Conservation (phyloP, 805 yeast genomes). For the Candida oleophila region DNA sequence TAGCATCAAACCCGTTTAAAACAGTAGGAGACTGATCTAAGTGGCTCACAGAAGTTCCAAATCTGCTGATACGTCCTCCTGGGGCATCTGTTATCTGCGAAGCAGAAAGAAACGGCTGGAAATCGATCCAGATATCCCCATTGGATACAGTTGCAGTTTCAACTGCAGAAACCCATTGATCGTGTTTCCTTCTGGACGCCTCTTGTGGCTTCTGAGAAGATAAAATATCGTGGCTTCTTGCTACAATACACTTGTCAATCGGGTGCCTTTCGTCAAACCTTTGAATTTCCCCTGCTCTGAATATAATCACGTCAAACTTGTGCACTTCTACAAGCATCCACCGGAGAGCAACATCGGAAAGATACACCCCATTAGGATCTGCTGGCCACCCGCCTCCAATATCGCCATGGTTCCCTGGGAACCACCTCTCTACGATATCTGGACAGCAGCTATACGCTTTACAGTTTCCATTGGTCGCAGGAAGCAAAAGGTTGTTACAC, state of each 20-base stretch:
- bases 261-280: slow-evolving; percentile 42
- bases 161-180: neutral
- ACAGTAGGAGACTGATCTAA: neutral
- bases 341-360: slow-evolving; percentile 53
- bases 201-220: slow-evolving; percentile 12
- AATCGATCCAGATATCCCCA: neutral
- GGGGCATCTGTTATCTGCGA: neutral
- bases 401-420: slow-evolving; percentile 70
- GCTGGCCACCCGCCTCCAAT: slow-evolving; percentile 67
- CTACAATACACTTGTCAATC: slow-evolving; percentile 39
- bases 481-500: neutral
- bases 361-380: slow-evolving; percentile 41
- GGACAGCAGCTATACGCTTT: slow-evolving; percentile 14
- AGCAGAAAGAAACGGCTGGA: neutral
- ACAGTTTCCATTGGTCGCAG: neutral
- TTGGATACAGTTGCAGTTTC: neutral
- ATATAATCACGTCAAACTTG: slow-evolving; percentile 46
- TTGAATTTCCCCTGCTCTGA: slow-evolving; percentile 39
- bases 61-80: too few relatives aligned
- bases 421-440: slow-evolving; percentile 55
- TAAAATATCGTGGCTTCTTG: slow-evolving; percentile 54
- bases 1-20: slow-evolving; percentile 30
- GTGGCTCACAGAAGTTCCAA: neutral
- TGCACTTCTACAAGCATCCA: slow-evolving; percentile 60
- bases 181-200: neutral